Evolutionary conservation across 805 yeast species (phyloP).

Genomic region (Metschnikowia reukaufii): DNA sequence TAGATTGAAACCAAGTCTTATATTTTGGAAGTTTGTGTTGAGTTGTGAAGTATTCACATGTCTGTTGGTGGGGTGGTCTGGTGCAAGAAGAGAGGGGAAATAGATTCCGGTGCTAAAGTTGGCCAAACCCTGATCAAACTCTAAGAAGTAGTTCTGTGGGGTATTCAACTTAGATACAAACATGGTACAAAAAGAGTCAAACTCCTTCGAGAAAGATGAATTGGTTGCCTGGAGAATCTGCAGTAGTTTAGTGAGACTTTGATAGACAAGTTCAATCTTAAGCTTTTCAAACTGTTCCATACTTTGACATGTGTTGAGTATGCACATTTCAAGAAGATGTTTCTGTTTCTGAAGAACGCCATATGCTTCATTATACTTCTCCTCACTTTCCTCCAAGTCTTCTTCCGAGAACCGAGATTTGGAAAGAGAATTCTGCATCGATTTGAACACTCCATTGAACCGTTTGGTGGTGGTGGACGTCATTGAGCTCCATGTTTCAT

Average conservation of each 20-base stretch:
- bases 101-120: slow-evolving; percentile 39
- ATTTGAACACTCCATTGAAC: slow-evolving; percentile 34
- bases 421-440: slow-evolving; percentile 32
- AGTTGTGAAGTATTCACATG: slow-evolving; percentile 27
- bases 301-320: slow-evolving; percentile 21
- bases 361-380: slow-evolving; percentile 35
- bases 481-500: slow-evolving; percentile 21
- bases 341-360: slow-evolving; percentile 32
- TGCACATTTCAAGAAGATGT: slow-evolving; percentile 32
- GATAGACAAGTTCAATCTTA: slow-evolving; percentile 35
- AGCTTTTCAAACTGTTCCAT: slow-evolving; percentile 37
- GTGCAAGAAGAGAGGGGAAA: slow-evolving; percentile 36
- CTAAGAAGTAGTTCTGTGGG: slow-evolving; percentile 6
- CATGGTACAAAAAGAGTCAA: not conserved
- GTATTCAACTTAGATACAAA: slow-evolving; percentile 5
- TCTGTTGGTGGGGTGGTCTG: slow-evolving; percentile 25
- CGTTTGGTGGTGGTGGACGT: slow-evolving; percentile 29
- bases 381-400: slow-evolving; percentile 27
- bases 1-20: slow-evolving; percentile 38
- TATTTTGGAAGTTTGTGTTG: slow-evolving; percentile 38
- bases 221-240: slow-evolving; percentile 26
- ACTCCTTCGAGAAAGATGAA: slow-evolving; percentile 1
- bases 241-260: slow-evolving; percentile 34
- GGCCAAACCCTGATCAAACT: slow-evolving; percentile 23
- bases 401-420: slow-evolving; percentile 31